Evolutionary conservation across 257 asterid genomes (phyloP).

Genomic region (Solanum appendiculatum): DNA sequence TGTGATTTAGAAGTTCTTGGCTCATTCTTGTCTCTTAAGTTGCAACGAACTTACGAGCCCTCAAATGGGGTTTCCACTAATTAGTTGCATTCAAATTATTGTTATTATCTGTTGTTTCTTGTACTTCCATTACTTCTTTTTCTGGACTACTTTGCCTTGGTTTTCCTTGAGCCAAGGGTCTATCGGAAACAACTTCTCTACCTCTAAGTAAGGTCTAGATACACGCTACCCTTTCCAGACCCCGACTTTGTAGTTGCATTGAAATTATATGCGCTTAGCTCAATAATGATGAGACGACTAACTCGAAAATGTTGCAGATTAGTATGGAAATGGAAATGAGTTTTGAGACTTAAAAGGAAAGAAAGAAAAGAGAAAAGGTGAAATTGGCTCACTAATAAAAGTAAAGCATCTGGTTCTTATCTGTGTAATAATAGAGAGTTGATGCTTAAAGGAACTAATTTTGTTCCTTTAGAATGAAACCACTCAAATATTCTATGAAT

Average conservation of each 20-base stretch:
- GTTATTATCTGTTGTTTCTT: neutral
- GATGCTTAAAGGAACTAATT: constrained; percentile 22
- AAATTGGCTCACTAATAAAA: constrained; percentile 12
- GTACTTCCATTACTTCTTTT: neutral
- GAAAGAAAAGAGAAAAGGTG: constrained; percentile 9
- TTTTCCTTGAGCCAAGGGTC: neutral
- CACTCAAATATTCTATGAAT: constrained; percentile 17
- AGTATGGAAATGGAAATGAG: neutral
- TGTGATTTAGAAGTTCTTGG: neutral
- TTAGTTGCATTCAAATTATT: neutral
- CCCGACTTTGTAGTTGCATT: neutral
- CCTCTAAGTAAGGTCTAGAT: neutral
- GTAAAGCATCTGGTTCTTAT: constrained; percentile 52
- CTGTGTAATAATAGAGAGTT: constrained; percentile 21
- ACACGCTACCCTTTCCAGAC: neutral
- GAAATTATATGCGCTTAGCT: neutral
- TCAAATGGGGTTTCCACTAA: neutral
- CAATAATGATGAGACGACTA: neutral
- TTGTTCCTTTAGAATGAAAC: neutral
- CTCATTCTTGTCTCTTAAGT: neutral
- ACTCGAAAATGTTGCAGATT: neutral
- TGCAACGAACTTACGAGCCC: neutral
- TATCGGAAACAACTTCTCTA: neutral
- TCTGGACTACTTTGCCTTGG: neutral
- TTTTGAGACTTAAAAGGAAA: neutral